Evolutionary conservation across 106 monocot species (phyloP), one percentile per base, ranked within the genome.

Genomic region (Hemerocallis citrina): DNA sequence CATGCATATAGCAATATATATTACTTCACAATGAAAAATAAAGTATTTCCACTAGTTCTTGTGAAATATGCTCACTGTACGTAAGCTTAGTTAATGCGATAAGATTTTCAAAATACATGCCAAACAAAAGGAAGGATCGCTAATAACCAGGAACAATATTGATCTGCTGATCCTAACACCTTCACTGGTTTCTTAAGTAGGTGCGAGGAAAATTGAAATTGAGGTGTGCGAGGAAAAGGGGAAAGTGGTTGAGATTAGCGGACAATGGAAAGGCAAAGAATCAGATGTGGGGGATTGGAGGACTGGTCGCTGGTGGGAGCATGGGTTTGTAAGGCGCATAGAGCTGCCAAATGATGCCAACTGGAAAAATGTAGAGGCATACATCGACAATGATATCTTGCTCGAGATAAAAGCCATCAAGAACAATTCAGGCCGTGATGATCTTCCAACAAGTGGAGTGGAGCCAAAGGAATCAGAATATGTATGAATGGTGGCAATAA

Each of bases 321-420:
- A 81, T 23, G 94, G 94, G 16, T 83, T 73, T 47, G 94, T 94
- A 14, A 66, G 94, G 65, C 86, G 94, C 7, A 34, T 94, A 31
- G 94, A 94, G 68, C 69, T 89, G 33, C 89, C 94, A 6, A 74
- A 77, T 12, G 65, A 89, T 63, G 89, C 82, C 3, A 72, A 83
- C 39, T 80, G 83, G 80, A 74, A 38, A 52, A 83, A 72, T 66
- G 49, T 68, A 10, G 89, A 80, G 56, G 94, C 89, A 40, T 78
- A 42, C 48, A n/a, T 85, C 30, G 63, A 71, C 1, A 73, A 83
- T n/a, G 83, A 81, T 30, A 37, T 19, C 59, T 56, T 68, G 52
- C 77, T 95, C 0, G 86, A 84, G 78, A 84, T 95, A 39, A 89
- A 72, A 54, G 68, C 89, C 14, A 74, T 83, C 35, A 89, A 84